Evolutionary conservation across 2,329 filamentous ascomycete species (phyloP).

Genomic region (Dactylellina leptospora): DNA sequence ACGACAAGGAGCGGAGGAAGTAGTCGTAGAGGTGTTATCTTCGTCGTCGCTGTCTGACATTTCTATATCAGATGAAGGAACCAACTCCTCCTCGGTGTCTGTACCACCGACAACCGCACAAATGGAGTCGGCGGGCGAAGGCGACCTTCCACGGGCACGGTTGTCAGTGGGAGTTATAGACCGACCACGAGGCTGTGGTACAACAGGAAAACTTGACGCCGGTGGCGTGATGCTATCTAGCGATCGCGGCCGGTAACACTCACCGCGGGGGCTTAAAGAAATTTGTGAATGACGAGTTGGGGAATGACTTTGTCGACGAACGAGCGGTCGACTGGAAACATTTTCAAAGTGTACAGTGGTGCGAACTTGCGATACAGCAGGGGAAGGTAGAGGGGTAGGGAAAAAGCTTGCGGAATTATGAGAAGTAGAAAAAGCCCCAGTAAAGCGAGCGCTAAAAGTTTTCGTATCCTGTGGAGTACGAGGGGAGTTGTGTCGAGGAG

Average conservation of each 20-base stretch:
- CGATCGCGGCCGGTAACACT: slow-evolving; percentile 52
- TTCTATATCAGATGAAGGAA: slow-evolving; percentile 48
- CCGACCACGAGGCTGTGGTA: slow-evolving; percentile 36
- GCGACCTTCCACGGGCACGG: slow-evolving; percentile 52
- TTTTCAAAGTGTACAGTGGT: slow-evolving; percentile 48
- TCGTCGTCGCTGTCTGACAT: slow-evolving; percentile 48
- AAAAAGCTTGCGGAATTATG: slow-evolving; percentile 41
- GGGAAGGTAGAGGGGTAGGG: slow-evolving; percentile 48
- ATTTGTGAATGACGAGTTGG: slow-evolving; percentile 47
- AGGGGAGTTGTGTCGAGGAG: slow-evolving; percentile 37
- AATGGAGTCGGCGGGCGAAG: slow-evolving; percentile 51
- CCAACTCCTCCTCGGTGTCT: slow-evolving; percentile 52
- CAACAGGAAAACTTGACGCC: slow-evolving; percentile 25
- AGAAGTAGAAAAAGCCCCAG: slow-evolving; percentile 45
- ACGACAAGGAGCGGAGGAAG: slow-evolving; percentile 48
- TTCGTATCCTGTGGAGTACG: slow-evolving; percentile 42
- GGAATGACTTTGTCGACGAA: slow-evolving; percentile 51
- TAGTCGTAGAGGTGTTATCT: slow-evolving; percentile 49
- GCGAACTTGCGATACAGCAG: slow-evolving; percentile 50
- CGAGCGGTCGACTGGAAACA: slow-evolving; percentile 41
- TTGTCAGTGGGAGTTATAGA: slow-evolving; percentile 52
- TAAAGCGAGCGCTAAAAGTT: slow-evolving; percentile 51
- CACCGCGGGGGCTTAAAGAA: slow-evolving; percentile 50
- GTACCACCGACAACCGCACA: slow-evolving; percentile 53
- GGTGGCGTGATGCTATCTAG: slow-evolving; percentile 52